Conservation (phyloP, 139 green algal species). For the Picochlorum costavermella region DNA sequence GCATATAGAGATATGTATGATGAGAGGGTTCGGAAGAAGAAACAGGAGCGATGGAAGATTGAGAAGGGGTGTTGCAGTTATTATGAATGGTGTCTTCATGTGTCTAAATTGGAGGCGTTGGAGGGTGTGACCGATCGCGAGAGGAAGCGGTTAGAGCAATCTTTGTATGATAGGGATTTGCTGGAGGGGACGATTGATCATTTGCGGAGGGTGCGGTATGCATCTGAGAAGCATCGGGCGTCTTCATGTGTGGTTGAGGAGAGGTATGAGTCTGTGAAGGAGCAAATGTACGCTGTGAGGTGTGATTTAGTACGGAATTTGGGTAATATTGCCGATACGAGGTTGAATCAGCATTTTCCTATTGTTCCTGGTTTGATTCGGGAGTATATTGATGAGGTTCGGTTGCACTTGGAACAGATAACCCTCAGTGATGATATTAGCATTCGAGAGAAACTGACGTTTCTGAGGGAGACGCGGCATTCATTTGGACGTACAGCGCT, state of each 20-base stretch:
- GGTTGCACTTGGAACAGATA: slow-evolving; percentile 54
- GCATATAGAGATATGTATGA: neutral
- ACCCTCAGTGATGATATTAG: slow-evolving; percentile 30
- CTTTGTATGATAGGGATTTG: slow-evolving; percentile 78
- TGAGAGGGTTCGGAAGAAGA: neutral
- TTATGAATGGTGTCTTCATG: slow-evolving; percentile 53
- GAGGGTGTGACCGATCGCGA: slow-evolving; percentile 25
- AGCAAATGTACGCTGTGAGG: slow-evolving; percentile 83
- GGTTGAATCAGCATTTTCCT: slow-evolving; percentile 61
- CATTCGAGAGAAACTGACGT: slow-evolving; percentile 79
- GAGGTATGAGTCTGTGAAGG: slow-evolving; percentile 42
- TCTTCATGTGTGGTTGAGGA: neutral
- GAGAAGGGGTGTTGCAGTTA: slow-evolving; percentile 32
- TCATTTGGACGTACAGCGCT: slow-evolving; percentile 92
- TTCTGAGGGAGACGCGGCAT: slow-evolving; percentile 89
- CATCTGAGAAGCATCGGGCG: no score
- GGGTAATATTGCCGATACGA: slow-evolving; percentile 71
- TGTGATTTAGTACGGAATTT: slow-evolving; percentile 92
- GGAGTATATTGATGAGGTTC: slow-evolving; percentile 90
- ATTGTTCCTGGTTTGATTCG: slow-evolving; percentile 72
- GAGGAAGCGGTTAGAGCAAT: slow-evolving; percentile 27
- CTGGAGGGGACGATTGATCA: slow-evolving; percentile 59
- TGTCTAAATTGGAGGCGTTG: slow-evolving; percentile 46
- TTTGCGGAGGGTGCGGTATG: slow-evolving; percentile 38
- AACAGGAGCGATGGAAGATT: neutral